Evolutionary conservation across 2,329 filamentous ascomycete genomes (phyloP).

Genomic region (Cytospora piceae): DNA sequence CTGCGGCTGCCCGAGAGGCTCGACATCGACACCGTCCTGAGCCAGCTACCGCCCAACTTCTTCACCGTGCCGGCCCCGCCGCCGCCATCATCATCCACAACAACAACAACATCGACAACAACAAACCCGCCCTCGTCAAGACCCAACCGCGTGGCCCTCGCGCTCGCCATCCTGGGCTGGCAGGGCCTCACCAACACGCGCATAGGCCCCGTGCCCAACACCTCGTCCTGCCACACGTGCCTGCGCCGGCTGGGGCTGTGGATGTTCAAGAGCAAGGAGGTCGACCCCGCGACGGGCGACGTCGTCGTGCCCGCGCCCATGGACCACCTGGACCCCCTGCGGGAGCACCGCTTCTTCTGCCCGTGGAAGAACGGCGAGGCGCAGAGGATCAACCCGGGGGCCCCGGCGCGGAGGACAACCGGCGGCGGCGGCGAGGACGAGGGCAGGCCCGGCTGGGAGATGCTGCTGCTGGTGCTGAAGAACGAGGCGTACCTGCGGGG

Average conservation of each 20-base stretch:
- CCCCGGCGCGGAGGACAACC: constrained; percentile 16
- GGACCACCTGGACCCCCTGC: constrained; percentile 68
- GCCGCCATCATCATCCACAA: constrained; percentile 28
- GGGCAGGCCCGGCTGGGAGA: constrained; percentile 57
- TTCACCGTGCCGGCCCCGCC: constrained; percentile 51
- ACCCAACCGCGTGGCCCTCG: constrained; percentile 66
- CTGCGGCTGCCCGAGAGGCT: constrained; percentile 58
- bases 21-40: constrained; percentile 54
- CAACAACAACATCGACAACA: constrained; percentile 25
- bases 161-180: constrained; percentile 76
- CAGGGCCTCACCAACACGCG: constrained; percentile 62
- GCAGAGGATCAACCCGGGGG: constrained; percentile 55
- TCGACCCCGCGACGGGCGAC: constrained; percentile 54
- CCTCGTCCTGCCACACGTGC: constrained; percentile 82
- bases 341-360: constrained; percentile 81
- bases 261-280: constrained; percentile 83
- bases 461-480: constrained; percentile 57
- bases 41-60: constrained; percentile 58
- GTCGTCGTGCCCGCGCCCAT: constrained; percentile 64
- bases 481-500: constrained; percentile 61
- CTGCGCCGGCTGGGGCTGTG: constrained; percentile 88
- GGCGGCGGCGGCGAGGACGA: constrained; percentile 40
- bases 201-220: constrained; percentile 67
- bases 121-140: constrained; percentile 35
- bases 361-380: constrained; percentile 72